Base-by-base conservation (phyloP, 257 asterid species). In the Fraxinus excelsior region DNA sequence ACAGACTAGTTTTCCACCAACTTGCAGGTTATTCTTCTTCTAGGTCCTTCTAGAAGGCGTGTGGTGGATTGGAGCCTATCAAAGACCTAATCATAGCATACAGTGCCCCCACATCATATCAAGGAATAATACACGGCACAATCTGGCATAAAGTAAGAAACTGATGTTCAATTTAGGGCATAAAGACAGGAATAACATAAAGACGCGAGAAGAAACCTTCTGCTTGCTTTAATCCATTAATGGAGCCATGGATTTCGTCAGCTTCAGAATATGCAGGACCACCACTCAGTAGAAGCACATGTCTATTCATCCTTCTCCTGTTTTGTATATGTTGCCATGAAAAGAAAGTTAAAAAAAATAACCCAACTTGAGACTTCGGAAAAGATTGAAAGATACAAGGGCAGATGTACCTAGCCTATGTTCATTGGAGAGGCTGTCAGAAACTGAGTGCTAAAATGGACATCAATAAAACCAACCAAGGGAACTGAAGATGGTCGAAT, bases 241-340 rank as follows among this genome's bases (percentile, higher is more conserved):
- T 23, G 83, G 82, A 65, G 82, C 68, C 74, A 76, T 68, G 67
- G 82, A 60, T 75, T 75, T 87, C 79, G 84, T 11, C 25, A 85
- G 75, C 73, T 76, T 85, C 67, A 78, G 88, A 81, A 74, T 10
- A 71, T 72, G 84, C 70, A 86, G 62, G 86, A 69, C 85, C 88
- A 74, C 84, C 80, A 53, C 73, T 84, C 70, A 74, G 90, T 58
- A 87, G 83, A 56, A 51, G 76, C 60, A 23, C 29, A 73, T 84
- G 77, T 12, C 89, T 89, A 4, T 85, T 83, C 84, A 80, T 81
- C 85, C 90, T 92, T 80, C 89, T 94, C 76, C 92, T 84, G 84
- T 71, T 78, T 67, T 82, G 97, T 75, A 90, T 86, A 53, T 71
- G 83, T 21, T 78, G 88, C 83, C 92, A 85, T 67, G 90, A 74